These are phyloP conservation scores for Rosa persica DNA, from an alignment of 306 rosid species.

Conservation along the genomic window DNA sequence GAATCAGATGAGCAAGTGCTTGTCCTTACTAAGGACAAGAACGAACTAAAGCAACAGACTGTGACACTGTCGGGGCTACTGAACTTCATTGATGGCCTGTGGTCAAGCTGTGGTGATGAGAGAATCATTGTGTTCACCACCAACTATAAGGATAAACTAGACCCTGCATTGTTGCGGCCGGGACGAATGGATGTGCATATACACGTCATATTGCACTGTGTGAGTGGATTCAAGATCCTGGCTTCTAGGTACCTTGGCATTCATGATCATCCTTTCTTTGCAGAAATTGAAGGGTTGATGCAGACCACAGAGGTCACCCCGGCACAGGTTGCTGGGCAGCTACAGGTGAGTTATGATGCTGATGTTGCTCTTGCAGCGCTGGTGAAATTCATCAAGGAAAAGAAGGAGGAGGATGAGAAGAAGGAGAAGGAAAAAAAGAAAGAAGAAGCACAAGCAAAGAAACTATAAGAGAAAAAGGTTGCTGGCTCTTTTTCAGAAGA, in stretches of 20 bases:
- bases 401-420: conserved; percentile 6
- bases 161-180: conserved; percentile 50
- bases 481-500: background rate
- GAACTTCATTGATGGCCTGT: conserved; percentile 57
- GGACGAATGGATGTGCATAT: conserved; percentile 70
- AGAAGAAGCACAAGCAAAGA: background rate
- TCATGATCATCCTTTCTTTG: conserved; percentile 23
- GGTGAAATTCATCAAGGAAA: conserved; percentile 27
- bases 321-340: conserved; percentile 52
- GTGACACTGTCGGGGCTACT: conserved; percentile 41
- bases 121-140: conserved; percentile 61
- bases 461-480: background rate
- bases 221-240: conserved; percentile 32
- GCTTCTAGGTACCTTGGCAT: conserved; percentile 42
- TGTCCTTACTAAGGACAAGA: background rate
- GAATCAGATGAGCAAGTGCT: background rate
- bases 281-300: conserved; percentile 38
- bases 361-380: conserved; percentile 30
- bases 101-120: conserved; percentile 67
- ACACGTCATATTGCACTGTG: conserved; percentile 38
- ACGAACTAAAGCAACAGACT: background rate
- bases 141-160: conserved; percentile 51
- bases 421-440: background rate
- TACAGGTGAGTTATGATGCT: conserved; percentile 46
- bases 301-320: conserved; percentile 40